These are phyloP conservation scores for Elaeis guineensis DNA, from an alignment of 176 grass and related monocot species.

Conservation along the genomic window DNA sequence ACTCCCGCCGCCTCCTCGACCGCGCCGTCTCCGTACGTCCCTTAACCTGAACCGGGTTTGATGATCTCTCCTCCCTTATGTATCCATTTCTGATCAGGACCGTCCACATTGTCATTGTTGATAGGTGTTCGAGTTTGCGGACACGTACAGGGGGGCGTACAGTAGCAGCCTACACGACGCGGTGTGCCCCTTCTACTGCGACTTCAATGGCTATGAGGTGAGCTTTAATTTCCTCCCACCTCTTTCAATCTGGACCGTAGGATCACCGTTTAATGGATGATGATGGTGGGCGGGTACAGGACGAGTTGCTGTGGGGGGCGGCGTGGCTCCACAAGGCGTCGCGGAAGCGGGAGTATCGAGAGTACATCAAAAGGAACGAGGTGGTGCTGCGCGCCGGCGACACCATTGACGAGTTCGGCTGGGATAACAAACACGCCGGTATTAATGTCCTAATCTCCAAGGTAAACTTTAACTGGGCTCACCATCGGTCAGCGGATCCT, in stretches of 20 bases:
- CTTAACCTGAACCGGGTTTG: background rate
- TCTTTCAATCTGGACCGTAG: background rate
- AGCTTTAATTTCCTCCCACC: background rate
- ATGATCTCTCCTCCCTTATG: too few species aligned
- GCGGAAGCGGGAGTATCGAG: conserved; percentile 40
- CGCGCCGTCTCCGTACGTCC: conserved; percentile 51
- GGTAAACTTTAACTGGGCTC: conserved; percentile 3
- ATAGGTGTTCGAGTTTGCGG: conserved; percentile 84
- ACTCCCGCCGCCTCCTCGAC: conserved; percentile 54
- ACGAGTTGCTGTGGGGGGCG: conserved; percentile 91
- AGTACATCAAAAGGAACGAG: conserved; percentile 83
- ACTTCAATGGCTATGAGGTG: conserved; percentile 70
- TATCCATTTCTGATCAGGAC: too few species aligned
- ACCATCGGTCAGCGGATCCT: too few species aligned
- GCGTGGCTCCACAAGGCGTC: conserved; percentile 94
- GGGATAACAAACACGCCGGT: conserved; percentile 98
- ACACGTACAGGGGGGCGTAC: conserved; percentile 59
- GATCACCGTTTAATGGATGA: background rate
- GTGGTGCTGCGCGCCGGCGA: conserved; percentile 59
- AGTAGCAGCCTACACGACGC: conserved; percentile 59
- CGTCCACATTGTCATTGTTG: too few species aligned
- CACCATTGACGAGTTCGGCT: conserved; percentile 75
- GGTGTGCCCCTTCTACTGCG: conserved; percentile 95
- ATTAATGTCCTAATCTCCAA: conserved; percentile 92
- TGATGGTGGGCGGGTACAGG: conserved; percentile 20